Evolutionary conservation across 2,329 filamentous ascomycete species (phyloP).

Genomic region (Zymoseptoria crescenta): DNA sequence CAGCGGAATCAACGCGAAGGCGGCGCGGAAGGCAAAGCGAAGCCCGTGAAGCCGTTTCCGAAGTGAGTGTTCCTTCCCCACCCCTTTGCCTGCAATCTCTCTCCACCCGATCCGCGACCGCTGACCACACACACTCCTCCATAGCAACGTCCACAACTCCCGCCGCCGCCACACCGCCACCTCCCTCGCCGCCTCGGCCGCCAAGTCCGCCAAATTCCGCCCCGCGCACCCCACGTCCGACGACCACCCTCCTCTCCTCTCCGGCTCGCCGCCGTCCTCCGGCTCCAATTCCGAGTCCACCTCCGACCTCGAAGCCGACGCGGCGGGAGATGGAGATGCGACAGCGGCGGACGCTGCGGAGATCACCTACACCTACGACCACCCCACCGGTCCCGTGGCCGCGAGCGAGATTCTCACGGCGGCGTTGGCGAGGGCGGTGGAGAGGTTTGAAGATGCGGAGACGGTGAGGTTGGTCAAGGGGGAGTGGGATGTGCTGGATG

Average conservation of each 20-base stretch:
- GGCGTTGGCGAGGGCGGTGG: constrained; percentile 50
- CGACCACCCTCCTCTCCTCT: neutral
- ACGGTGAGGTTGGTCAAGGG: constrained; percentile 53
- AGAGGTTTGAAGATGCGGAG: constrained; percentile 52
- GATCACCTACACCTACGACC: constrained; percentile 49
- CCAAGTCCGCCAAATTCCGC: neutral
- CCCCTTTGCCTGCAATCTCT: neutral
- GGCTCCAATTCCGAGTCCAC: neutral
- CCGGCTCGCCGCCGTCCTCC: neutral
- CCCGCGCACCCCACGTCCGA: neutral
- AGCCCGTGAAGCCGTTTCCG: constrained; percentile 27
- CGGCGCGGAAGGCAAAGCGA: constrained; percentile 25
- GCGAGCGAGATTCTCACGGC: constrained; percentile 51
- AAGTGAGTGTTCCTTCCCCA: constrained; percentile 19
- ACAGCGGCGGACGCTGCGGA: too few species aligned
- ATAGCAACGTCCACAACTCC: constrained; percentile 9
- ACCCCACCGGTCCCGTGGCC: constrained; percentile 40
- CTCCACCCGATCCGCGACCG: neutral
- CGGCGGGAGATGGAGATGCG: too few species aligned
- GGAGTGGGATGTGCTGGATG: constrained; percentile 50
- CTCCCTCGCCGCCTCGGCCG: neutral
- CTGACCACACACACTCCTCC: constrained; percentile 5
- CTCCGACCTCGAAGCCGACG: neutral
- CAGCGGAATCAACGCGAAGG: neutral
- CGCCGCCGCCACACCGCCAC: neutral